A percentile compares a stretch with the other conserved stretches of the same genome.
Conservation (phyloP, 352 stramenopile genomes). For the Globisporangium emineosum region DNA sequence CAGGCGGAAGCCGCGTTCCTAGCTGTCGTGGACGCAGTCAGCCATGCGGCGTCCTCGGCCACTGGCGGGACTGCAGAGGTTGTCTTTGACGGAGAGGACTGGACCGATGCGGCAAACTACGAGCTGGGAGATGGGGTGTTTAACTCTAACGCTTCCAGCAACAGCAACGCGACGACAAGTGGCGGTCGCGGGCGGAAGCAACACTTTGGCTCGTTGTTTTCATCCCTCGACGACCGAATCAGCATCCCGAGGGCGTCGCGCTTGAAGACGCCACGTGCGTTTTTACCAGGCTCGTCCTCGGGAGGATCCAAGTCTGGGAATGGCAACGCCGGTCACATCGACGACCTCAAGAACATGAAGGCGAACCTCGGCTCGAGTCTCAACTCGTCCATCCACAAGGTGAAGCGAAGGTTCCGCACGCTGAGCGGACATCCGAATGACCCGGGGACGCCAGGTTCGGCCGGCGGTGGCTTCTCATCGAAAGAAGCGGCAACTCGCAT, state of each 20-base stretch:
- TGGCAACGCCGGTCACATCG: conserved; percentile 37
- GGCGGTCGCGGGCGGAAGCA: conserved; percentile 34
- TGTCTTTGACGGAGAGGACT: conserved; percentile 55
- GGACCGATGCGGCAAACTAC: conserved; percentile 34
- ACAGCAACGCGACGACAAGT: conserved; percentile 15
- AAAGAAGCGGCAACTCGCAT: conserved; percentile 51
- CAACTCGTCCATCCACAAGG: conserved; percentile 67
- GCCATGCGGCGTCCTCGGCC: conserved; percentile 37
- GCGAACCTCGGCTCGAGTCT: conserved; percentile 71
- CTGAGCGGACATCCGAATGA: conserved; percentile 54
- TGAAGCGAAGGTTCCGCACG: conserved; percentile 70
- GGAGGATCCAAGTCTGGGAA: conserved; percentile 13
- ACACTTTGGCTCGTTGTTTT: conserved; percentile 47
- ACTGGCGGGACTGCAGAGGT: conserved; percentile 29
- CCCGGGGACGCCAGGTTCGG: conserved; percentile 14
- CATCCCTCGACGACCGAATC: conserved; percentile 54
- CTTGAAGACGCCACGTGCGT: conserved; percentile 43
- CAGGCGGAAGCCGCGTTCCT: conserved; percentile 74
- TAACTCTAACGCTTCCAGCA: background rate
- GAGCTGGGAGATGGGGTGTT: conserved; percentile 26
- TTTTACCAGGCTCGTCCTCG: conserved; percentile 22
- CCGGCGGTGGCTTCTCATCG: conserved; percentile 15
- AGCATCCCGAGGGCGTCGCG: conserved; percentile 50
- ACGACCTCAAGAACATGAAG: conserved; percentile 75
- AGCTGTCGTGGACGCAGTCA: conserved; percentile 59